Conservation (phyloP, 2,329 filamentous ascomycete species). For the Arthrobotrys pseudoclavata region DNA sequence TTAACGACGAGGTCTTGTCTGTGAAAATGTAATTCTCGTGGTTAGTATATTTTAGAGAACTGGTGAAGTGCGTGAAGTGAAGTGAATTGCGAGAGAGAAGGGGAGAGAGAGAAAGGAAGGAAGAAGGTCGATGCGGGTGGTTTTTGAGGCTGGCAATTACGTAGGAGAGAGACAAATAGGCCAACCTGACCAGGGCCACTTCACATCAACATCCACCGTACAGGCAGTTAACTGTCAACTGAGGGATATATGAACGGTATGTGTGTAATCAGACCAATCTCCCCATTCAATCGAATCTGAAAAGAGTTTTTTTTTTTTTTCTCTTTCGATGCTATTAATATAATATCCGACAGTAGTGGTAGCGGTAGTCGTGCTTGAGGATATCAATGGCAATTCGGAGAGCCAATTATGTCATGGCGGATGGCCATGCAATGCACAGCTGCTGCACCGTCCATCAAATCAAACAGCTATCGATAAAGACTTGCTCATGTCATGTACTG, state of each 20-base stretch:
- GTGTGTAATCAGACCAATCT: neutral
- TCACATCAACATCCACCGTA: conserved; percentile 11
- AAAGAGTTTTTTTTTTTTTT: neutral
- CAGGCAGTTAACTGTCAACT: conserved; percentile 3
- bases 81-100: neutral
- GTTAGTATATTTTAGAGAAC: neutral
- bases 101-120: conserved; percentile 2
- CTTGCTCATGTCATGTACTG: neutral
- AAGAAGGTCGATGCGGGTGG: conserved; percentile 24
- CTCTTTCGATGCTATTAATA: conserved; percentile 1
- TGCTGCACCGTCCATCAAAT: neutral
- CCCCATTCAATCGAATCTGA: neutral
- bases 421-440: conserved; percentile 13
- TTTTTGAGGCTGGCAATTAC: conserved; percentile 11
- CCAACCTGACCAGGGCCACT: neutral
- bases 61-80: neutral
- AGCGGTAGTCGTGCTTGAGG: neutral
- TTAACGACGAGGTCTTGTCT: conserved; percentile 4
- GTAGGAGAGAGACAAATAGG: conserved; percentile 3
- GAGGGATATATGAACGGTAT: conserved; percentile 19
- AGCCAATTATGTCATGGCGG: conserved; percentile 32
- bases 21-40: neutral
- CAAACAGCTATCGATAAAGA: conserved; percentile 22
- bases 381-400: conserved; percentile 17
- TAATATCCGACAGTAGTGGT: neutral